Evolutionary conservation across 768 basidiomycete species (phyloP).

Genomic region (Termitomyces sp.): DNA sequence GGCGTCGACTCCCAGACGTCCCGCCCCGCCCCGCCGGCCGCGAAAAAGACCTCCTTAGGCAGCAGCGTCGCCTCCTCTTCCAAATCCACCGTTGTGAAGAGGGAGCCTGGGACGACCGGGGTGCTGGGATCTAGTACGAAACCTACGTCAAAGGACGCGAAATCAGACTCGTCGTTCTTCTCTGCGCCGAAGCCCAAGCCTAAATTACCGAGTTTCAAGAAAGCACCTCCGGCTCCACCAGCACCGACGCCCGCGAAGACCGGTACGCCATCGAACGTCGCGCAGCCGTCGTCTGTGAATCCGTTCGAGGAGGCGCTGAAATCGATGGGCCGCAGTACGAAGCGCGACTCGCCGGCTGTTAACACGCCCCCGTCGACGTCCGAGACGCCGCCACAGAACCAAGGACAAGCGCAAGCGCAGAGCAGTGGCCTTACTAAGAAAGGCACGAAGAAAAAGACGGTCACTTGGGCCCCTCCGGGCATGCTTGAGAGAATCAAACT

Average conservation of each 20-base stretch:
- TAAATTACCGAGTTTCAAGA: slow-evolving; percentile 83
- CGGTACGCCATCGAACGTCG: slow-evolving; percentile 36
- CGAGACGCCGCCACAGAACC: slow-evolving; percentile 23
- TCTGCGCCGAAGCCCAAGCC: slow-evolving; percentile 82
- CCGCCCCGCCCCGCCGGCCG: slow-evolving; percentile 45
- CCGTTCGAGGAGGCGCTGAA: slow-evolving; percentile 83
- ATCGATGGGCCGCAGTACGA: slow-evolving; percentile 59
- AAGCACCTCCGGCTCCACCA: slow-evolving; percentile 41
- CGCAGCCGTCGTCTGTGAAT: slow-evolving; percentile 73
- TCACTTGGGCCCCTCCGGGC: slow-evolving; percentile 73
- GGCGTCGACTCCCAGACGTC: slow-evolving; percentile 21
- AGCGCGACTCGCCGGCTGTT: slow-evolving; percentile 53
- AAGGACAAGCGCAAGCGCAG: slow-evolving; percentile 2
- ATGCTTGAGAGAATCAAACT: slow-evolving; percentile 69
- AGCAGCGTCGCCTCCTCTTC: slow-evolving; percentile 32
- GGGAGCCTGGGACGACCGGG: slow-evolving; percentile 35
- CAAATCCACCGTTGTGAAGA: slow-evolving; percentile 48
- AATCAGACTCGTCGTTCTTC: slow-evolving; percentile 86
- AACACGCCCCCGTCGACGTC: slow-evolving; percentile 46
- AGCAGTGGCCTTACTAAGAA: slow-evolving; percentile 26
- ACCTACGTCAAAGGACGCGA: slow-evolving; percentile 60
- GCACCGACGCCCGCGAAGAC: slow-evolving; percentile 19
- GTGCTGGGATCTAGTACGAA: background rate
- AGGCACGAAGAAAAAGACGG: slow-evolving; percentile 70
- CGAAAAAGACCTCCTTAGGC: slow-evolving; percentile 61